Evolutionary conservation across 768 basidiomycete genomes (phyloP).

Genomic region (Cytidiella melzeri): DNA sequence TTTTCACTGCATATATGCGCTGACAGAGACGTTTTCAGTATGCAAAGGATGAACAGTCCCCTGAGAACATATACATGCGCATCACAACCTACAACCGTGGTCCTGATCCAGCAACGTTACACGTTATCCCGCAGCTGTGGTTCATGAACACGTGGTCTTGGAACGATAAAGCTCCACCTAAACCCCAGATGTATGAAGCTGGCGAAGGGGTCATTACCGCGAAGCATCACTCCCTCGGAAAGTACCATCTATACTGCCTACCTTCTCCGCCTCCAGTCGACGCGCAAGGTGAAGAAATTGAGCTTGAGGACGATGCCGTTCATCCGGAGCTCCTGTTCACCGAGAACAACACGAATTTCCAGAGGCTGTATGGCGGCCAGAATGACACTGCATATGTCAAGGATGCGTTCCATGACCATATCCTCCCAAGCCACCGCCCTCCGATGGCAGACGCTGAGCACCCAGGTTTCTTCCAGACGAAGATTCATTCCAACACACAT

Average conservation of each 20-base stretch:
- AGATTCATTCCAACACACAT: slow-evolving; percentile 32
- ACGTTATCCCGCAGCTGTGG: slow-evolving; percentile 93
- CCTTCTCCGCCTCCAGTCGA: slow-evolving; percentile 89
- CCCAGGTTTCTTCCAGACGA: slow-evolving; percentile 36
- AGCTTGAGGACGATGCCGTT: slow-evolving; percentile 50
- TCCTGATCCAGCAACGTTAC: slow-evolving; percentile 88
- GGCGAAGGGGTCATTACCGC: slow-evolving; percentile 58
- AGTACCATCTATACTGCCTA: slow-evolving; percentile 80
- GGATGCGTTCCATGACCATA: slow-evolving; percentile 98
- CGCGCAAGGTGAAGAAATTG: slow-evolving; percentile 52
- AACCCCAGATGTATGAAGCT: slow-evolving; percentile 55
- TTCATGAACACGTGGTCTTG: slow-evolving; percentile 99
- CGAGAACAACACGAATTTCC: slow-evolving; percentile 96
- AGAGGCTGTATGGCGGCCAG: slow-evolving; percentile 81
- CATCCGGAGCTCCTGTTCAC: slow-evolving; percentile 89
- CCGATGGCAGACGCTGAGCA: slow-evolving; percentile 34
- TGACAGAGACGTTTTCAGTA: slow-evolving; percentile 47
- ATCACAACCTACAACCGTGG: slow-evolving; percentile 97
- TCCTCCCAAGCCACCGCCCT: slow-evolving; percentile 81
- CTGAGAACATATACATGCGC: slow-evolving; percentile 84
- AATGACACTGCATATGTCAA: slow-evolving; percentile 85
- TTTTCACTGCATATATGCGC: slow-evolving; percentile 6
- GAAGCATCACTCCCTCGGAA: slow-evolving; percentile 68
- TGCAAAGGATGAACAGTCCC: slow-evolving; percentile 92
- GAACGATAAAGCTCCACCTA: slow-evolving; percentile 60